Percentiles rank a stretch among this genome's conserved stretches.
phyloP scores from a whole-genome alignment of 805 yeast genomes.

The Debaryomyces hansenii region DNA sequence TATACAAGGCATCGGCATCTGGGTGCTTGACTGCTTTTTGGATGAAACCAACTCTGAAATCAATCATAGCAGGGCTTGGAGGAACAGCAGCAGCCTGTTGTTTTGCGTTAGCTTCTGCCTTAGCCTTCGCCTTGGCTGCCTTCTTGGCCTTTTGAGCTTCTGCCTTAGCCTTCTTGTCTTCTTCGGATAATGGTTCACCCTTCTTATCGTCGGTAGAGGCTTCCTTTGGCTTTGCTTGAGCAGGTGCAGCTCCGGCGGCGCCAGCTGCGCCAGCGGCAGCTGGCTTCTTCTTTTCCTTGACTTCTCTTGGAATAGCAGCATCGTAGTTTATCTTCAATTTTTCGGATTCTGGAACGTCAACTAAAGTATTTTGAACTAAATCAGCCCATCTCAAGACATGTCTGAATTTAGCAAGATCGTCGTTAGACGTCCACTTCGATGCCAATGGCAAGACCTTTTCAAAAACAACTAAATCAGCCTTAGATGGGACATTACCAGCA shows the following conservation, averaged over 20 bases:
- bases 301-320: constrained; percentile 71
- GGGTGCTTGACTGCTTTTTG: constrained; percentile 97
- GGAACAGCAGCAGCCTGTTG: constrained; percentile 58
- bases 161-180: constrained; percentile 44
- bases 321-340: constrained; percentile 58
- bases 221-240: constrained; percentile 20
- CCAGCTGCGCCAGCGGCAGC: constrained; percentile 25
- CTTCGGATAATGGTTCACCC: constrained; percentile 27
- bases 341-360: constrained; percentile 51
- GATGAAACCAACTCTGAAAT: constrained; percentile 93
- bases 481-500: constrained; percentile 63
- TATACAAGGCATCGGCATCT: constrained; percentile 94
- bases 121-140: constrained; percentile 62
- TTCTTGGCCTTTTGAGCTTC: constrained; percentile 65
- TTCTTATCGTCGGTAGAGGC: constrained; percentile 39
- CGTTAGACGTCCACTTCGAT: constrained; percentile 51
- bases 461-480: constrained; percentile 71
- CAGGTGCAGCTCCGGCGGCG: background rate
- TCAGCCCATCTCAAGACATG: constrained; percentile 94
- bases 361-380: constrained; percentile 69
- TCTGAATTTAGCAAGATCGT: constrained; percentile 63
- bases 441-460: constrained; percentile 64
- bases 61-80: constrained; percentile 81
- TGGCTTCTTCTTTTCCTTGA: constrained; percentile 59
- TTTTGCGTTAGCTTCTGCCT: constrained; percentile 50